These are phyloP conservation scores for Podosphaera fusca DNA, from an alignment of 2,329 filamentous ascomycete species.

Conservation along the genomic window DNA sequence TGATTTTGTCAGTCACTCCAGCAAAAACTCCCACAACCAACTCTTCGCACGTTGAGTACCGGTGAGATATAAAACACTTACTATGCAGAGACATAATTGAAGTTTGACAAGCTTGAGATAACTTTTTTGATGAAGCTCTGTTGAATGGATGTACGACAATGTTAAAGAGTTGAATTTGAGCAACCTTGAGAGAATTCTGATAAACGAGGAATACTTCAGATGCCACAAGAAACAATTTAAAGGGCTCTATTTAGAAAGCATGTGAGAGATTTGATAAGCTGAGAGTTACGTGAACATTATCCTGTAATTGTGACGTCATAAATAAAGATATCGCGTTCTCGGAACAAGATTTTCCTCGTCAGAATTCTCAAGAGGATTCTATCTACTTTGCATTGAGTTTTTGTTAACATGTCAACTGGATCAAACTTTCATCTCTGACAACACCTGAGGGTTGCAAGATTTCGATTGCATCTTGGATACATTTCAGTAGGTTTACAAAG, in stretches of 20 bases:
- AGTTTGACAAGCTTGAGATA: neutral
- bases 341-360: no score
- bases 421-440: no score
- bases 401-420: no score
- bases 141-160: neutral
- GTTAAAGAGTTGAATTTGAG: neutral
- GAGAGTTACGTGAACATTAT: neutral
- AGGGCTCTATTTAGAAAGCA: neutral
- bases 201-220: neutral
- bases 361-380: no score
- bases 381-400: no score
- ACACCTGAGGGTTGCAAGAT: no score
- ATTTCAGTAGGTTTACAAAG: no score
- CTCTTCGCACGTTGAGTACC: neutral
- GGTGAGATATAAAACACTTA: conserved; percentile 5
- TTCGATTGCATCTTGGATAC: no score
- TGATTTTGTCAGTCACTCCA: neutral
- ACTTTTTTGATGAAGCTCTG: neutral
- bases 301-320: neutral
- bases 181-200: neutral
- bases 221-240: neutral
- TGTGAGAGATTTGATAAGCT: neutral
- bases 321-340: neutral
- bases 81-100: conserved; percentile 13
- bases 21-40: neutral